Conservation (phyloP, 768 basidiomycete species). For the Lepiota brunneoincarnata region DNA sequence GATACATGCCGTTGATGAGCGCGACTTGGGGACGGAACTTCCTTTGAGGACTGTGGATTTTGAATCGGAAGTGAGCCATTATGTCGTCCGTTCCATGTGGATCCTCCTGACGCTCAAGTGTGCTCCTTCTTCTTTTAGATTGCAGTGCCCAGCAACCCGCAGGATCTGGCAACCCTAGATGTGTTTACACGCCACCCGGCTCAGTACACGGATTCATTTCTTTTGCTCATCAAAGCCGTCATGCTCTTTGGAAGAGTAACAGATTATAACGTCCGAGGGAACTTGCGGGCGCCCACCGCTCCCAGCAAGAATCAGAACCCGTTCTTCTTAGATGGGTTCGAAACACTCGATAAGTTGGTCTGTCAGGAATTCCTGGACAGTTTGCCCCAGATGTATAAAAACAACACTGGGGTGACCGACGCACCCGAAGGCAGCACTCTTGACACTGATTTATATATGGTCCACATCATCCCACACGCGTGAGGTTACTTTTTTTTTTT, state of each 20-base stretch:
- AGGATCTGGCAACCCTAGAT: conserved; percentile 60
- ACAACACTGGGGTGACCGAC: conserved; percentile 60
- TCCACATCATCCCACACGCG: conserved; percentile 85
- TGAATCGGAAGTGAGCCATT: conserved; percentile 57
- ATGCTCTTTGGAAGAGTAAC: conserved; percentile 87
- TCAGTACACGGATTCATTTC: conserved; percentile 78
- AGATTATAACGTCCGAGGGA: conserved; percentile 78
- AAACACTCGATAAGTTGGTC: conserved; percentile 67
- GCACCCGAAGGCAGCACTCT: conserved; percentile 54
- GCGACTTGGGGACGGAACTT: conserved; percentile 81
- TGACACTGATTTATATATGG: conserved; percentile 86
- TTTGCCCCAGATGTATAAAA: conserved; percentile 66
- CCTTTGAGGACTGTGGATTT: conserved; percentile 77
- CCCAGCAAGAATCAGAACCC: conserved; percentile 75
- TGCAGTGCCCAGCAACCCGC: conserved; percentile 68
- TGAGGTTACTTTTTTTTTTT: conserved; percentile 40
- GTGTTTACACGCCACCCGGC: conserved; percentile 70
- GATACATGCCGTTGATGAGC: conserved; percentile 83
- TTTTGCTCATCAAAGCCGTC: conserved; percentile 76
- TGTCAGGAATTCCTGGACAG: conserved; percentile 65
- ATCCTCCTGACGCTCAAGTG: background rate
- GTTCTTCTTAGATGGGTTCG: conserved; percentile 63
- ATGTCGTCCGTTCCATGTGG: background rate
- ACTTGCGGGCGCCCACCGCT: conserved; percentile 61
- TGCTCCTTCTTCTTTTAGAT: conserved; percentile 34